A percentile compares a stretch with the other conserved stretches of the same genome.
Conservation (phyloP, 192 early-diverging fungal genomes). For the Pilaira anomala region DNA sequence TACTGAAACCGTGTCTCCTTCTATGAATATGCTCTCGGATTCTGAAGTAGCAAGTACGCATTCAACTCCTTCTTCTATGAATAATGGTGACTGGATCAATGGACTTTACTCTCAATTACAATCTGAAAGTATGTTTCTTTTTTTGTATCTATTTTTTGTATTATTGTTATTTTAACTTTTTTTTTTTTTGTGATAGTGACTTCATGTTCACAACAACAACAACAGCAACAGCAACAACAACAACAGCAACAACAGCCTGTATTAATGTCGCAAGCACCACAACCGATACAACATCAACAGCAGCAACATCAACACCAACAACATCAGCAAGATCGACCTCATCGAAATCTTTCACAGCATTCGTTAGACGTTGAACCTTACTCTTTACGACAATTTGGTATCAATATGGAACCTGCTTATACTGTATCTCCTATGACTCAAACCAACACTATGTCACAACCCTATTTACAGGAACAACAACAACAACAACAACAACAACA, state of each 20-base stretch:
- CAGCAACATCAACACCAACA: not conserved
- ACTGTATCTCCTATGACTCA: not conserved
- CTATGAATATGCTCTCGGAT: not conserved
- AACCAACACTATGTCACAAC: not conserved
- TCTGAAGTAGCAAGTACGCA: constrained; percentile 7
- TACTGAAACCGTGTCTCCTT: not conserved
- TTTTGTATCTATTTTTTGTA: not conserved
- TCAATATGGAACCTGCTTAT: not conserved
- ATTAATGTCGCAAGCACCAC: constrained; percentile 11
- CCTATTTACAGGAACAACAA: constrained; percentile 1
- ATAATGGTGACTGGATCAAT: constrained; percentile 32
- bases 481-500: not conserved
- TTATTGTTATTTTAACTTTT: not conserved
- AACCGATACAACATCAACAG: not conserved
- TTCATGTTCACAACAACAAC: not conserved
- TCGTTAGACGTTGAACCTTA: not conserved
- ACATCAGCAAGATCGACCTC: not conserved
- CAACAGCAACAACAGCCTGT: constrained; percentile 18
- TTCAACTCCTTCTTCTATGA: constrained; percentile 16
- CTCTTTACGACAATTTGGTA: not conserved
- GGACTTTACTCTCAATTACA: constrained; percentile 27
- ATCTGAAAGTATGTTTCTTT: not conserved
- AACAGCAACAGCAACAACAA: constrained; percentile 23
- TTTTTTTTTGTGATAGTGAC: not conserved
- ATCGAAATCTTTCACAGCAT: not conserved